A percentile compares a stretch with the other conserved stretches of the same genome.
phyloP scores from a whole-genome alignment of 2,329 filamentous ascomycete genomes.

The Colletotrichum trifolii region DNA sequence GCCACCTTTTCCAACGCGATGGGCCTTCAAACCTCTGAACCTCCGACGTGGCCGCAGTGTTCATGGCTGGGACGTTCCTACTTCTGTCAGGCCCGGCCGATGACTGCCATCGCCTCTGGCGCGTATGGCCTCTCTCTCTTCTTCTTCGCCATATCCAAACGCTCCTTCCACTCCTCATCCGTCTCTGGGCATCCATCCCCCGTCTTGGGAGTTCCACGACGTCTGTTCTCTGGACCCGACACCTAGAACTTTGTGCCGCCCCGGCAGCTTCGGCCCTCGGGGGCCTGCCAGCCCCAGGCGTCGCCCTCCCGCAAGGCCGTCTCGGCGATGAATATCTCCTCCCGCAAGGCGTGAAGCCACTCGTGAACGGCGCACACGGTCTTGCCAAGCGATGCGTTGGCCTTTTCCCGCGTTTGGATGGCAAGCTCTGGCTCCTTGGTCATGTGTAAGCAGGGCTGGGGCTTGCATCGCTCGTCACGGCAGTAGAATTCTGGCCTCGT shows the following conservation, averaged over 20 bases:
- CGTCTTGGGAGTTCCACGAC: neutral
- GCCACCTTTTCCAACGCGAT: too few relatives aligned
- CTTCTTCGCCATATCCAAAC: neutral
- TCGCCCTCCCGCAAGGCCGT: constrained; percentile 4
- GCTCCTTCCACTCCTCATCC: constrained; percentile 11
- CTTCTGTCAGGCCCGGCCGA: neutral
- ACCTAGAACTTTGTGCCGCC: constrained; percentile 7
- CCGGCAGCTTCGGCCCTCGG: neutral
- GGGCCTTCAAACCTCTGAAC: too few relatives aligned
- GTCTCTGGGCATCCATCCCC: neutral
- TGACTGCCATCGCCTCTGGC: constrained; percentile 5
- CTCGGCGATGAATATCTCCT: constrained; percentile 8
- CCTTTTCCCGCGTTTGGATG: constrained; percentile 5
- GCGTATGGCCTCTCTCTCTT: neutral
- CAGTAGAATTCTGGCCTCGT: constrained; percentile 12
- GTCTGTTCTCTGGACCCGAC: neutral
- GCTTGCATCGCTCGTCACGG: neutral
- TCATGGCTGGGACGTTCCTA: neutral
- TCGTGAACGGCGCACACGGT: constrained; percentile 3
- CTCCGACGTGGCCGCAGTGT: too few relatives aligned
- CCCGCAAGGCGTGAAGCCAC: neutral
- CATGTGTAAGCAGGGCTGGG: constrained; percentile 4
- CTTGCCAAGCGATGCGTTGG: neutral
- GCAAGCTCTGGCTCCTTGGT: neutral
- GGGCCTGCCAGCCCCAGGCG: neutral